Base-by-base conservation (phyloP, 768 basidiomycete species). In the Pulveroboletus sp. region DNA sequence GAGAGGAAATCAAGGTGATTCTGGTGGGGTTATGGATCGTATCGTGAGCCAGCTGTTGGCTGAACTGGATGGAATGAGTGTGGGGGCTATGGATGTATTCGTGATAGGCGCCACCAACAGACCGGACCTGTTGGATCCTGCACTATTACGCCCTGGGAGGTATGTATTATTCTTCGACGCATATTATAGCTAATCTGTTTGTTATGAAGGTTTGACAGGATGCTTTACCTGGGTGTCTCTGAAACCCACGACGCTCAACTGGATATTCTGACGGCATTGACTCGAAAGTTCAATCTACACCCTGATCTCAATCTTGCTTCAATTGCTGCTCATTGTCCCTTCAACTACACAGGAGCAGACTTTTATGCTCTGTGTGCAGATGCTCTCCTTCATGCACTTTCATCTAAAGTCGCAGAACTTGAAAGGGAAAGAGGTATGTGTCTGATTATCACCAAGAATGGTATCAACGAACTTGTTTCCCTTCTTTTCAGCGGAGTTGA, bases 291-390 rank as follows among this genome's bases (percentile, higher is more conserved):
- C 75, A 81, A 79, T 31, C 77, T 97, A 21, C 79, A 89, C 57
- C 76, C 85, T 0, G 71, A 69, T 41, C 73, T 94, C 8, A 72
- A 84, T 57, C 78, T 98, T 7, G 65, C 67, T 17, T 52, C 59
- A 8, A 67, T 99, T 37, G 90, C 88, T 19, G 74, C 82, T 23
- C 69, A 72, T 29, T 98, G 94, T 52, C 86, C 92, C 0, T 91
- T 94, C 74, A 92, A 94, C 63, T 94, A 87, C 63, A 98, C 97
- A 3, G 97, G 97, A 37, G 97, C 97, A 35, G 97, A 99, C 65
- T 94, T 98, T 54, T 98, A 99, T 72, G 97, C 97, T 0, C 73
- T 99, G 9, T 98, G 97, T 67, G 89, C 93, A 6, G 95, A 99
- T 68, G 94, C 97, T 1, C 83, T 99, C 78, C 75, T 99, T 48